These are phyloP conservation scores for Ajuga chamaepitys DNA, from an alignment of 257 asterid species.

Conservation along the genomic window DNA sequence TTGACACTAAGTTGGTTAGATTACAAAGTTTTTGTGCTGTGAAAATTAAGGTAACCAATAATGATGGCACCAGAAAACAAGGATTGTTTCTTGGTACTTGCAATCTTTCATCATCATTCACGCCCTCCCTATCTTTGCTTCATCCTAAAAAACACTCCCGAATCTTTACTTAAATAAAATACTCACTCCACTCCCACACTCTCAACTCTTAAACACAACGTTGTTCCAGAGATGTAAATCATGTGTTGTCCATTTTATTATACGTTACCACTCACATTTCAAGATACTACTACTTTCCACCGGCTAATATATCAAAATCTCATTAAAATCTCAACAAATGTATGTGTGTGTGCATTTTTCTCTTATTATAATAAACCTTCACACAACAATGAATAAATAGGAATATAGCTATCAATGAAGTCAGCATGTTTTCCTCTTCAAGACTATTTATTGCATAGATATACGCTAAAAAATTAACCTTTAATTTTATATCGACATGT, in stretches of 20 bases:
- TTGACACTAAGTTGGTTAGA: neutral
- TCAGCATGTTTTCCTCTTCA: too few species aligned
- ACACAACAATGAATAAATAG: too few species aligned
- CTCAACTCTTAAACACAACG: neutral
- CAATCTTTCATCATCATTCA: slow-evolving; percentile 11
- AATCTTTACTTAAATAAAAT: neutral
- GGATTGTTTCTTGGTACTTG: slow-evolving; percentile 13
- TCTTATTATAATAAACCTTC: too few species aligned
- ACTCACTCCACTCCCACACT: neutral
- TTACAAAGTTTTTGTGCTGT: neutral
- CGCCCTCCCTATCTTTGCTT: neutral
- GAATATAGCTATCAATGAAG: too few species aligned
- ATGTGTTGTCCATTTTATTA: neutral
- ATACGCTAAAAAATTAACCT: too few species aligned
- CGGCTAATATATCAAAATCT: too few species aligned
- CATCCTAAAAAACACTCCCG: neutral
- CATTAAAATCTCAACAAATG: too few species aligned
- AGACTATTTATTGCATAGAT: too few species aligned
- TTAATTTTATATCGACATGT: too few species aligned
- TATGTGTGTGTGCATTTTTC: too few species aligned
- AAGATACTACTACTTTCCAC: too few species aligned
- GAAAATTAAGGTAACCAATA: slow-evolving; percentile 14
- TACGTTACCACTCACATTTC: too few species aligned
- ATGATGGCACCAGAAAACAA: slow-evolving; percentile 12
- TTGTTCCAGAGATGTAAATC: neutral